Base-by-base conservation (phyloP, 176 grass and related monocot species). In the Lolium perenne region DNA sequence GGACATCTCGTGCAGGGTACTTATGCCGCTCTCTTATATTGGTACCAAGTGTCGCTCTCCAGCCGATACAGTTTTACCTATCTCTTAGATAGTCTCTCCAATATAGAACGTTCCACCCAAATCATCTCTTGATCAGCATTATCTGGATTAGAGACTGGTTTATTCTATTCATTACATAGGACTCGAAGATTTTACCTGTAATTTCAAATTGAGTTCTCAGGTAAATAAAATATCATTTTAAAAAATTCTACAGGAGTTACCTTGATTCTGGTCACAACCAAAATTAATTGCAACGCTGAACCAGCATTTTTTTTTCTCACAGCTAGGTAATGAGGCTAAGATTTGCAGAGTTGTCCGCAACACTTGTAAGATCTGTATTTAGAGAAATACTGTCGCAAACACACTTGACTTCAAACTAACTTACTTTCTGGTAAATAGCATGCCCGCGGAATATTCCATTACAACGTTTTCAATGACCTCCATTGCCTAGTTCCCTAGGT, bases 241-340 rank as follows among this genome's bases (percentile, higher is more conserved):
- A 41, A 10, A 29, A 63, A 62, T 60, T 58, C 38, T 46, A 50
- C 43, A 38, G 38, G 6, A 84, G 51, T 62, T 38, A 46, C 82
- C 56, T 79, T 85, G 9, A 55, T 46, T 76, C 5, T 10, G 21
- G 8, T 71, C 38, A 71, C 75, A 60, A 18, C 32, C 4, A 26
- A 68, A 86, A 38, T 29, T 90, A 57, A 48, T n/a, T 35, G 46
- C 23, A 61, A 48, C 49, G 22, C 25, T 71, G 38, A 83, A 57
- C 26, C 22, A 48, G 47, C 12, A 70, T 15, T 69, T 40, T 76
- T 51, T 51, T 54, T 51, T 81, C 71, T 82, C 55, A 72, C 41
- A 88, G 50, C 78, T 81, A 25, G 21, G 57, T 22, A 22, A 8
- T 60, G 76, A 68, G 25, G 7, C 57, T 43, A 71, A 45, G 4